Conservation (phyloP, 305 asterid species). For the Ruellia speciosa region DNA sequence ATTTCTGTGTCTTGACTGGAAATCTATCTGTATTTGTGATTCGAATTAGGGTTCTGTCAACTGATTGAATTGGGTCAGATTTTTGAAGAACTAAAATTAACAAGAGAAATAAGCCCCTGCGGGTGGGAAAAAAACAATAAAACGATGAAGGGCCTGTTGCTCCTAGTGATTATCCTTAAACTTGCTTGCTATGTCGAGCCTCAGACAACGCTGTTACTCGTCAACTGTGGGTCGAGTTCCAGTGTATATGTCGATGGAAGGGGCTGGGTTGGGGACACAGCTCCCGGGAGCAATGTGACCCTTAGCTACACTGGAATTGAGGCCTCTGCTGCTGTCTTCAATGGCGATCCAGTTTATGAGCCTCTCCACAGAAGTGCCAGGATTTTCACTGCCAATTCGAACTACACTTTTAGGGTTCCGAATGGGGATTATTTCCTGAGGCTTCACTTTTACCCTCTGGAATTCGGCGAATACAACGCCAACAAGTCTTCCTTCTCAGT, state of each 20-base stretch:
- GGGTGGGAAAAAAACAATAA: too few species aligned
- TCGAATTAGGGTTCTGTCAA: background rate
- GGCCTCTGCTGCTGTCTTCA: conserved; percentile 31
- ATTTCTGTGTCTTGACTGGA: background rate
- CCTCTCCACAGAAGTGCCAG: conserved; percentile 60
- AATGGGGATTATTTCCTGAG: conserved; percentile 54
- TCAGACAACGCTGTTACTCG: conserved; percentile 34
- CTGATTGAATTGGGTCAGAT: conserved; percentile 19
- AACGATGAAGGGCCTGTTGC: conserved; percentile 29
- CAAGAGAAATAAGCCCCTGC: background rate
- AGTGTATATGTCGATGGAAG: conserved; percentile 69
- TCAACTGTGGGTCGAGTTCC: conserved; percentile 75
- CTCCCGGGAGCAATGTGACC: conserved; percentile 49
- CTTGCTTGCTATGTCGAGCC: conserved; percentile 30
- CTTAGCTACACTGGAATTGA: conserved; percentile 59
- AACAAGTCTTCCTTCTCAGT: conserved; percentile 48
- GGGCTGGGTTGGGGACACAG: conserved; percentile 69
- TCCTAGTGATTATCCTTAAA: conserved; percentile 27
- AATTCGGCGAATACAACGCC: conserved; percentile 37
- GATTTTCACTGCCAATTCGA: conserved; percentile 45
- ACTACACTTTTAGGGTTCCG: conserved; percentile 43
- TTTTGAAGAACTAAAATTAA: background rate
- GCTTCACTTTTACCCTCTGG: conserved; percentile 61
- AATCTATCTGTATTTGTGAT: background rate
- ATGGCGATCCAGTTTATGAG: conserved; percentile 23